Evolutionary conservation across 164 flowering plant genomes (phyloP).

Genomic region (Magnolia sinica): DNA sequence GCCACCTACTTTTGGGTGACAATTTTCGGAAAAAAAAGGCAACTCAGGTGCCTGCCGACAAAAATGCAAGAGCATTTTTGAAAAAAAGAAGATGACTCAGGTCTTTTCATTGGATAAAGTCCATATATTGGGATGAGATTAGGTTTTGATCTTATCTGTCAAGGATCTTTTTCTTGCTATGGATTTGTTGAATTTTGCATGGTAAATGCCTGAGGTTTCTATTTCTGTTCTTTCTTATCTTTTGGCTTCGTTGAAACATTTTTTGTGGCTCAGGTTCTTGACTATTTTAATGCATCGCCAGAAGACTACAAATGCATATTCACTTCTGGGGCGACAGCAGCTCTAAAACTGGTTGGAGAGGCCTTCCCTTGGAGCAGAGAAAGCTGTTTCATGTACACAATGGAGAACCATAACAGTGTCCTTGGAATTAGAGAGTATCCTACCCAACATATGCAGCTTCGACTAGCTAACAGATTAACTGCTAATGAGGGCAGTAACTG

Average conservation of each 20-base stretch:
- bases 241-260: slow-evolving; percentile 1
- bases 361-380: slow-evolving; percentile 83
- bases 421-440: slow-evolving; percentile 99
- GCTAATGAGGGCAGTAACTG: background rate
- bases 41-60: too few species aligned
- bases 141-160: too few species aligned
- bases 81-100: too few species aligned
- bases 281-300: slow-evolving; percentile 76
- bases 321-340: slow-evolving; percentile 95
- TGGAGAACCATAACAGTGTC: slow-evolving; percentile 97
- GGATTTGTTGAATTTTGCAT: background rate
- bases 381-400: slow-evolving; percentile 80
- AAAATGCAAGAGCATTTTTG: too few species aligned
- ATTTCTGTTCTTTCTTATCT: background rate
- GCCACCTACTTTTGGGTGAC: too few species aligned
- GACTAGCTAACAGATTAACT: background rate
- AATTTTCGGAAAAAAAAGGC: too few species aligned
- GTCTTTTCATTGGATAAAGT: too few species aligned
- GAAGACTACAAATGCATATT: slow-evolving; percentile 85
- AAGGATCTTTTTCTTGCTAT: too few species aligned
- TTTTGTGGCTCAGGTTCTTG: slow-evolving; percentile 56
- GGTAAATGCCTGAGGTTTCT: background rate
- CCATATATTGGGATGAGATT: too few species aligned
- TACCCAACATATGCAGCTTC: background rate
- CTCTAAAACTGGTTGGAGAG: slow-evolving; percentile 87